These are phyloP conservation scores for Leishmania tarentolae DNA, from an alignment of 208 protist genomes.

Conservation along the genomic window DNA sequence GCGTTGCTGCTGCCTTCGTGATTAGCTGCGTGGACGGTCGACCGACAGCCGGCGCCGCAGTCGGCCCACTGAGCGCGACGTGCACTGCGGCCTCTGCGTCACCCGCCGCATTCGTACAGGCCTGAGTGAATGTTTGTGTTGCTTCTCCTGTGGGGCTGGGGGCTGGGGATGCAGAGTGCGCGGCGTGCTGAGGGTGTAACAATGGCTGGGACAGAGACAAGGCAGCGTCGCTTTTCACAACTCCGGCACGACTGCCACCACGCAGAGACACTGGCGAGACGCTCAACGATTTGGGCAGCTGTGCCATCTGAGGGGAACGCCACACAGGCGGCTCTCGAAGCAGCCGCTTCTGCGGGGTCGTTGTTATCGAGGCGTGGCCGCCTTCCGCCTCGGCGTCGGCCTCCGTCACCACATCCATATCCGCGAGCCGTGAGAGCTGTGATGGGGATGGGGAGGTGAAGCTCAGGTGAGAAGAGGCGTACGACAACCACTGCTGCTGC, in stretches of 20 bases:
- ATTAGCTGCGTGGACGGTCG: constrained; percentile 61
- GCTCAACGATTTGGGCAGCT: constrained; percentile 25
- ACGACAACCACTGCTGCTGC: constrained; percentile 3
- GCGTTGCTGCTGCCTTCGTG: constrained; percentile 53
- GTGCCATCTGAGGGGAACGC: constrained; percentile 27
- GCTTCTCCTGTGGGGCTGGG: background rate
- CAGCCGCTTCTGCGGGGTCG: constrained; percentile 9
- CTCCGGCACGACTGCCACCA: background rate
- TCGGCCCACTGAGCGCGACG: background rate
- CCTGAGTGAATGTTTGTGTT: constrained; percentile 16
- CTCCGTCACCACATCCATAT: background rate
- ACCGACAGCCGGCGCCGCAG: background rate
- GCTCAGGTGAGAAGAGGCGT: background rate
- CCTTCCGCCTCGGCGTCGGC: background rate
- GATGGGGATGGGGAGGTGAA: background rate
- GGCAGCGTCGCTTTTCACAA: background rate
- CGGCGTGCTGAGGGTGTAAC: background rate
- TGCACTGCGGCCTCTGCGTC: background rate
- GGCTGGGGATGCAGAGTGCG: background rate
- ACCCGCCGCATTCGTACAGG: background rate
- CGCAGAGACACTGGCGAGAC: constrained; percentile 18
- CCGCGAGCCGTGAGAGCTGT: constrained; percentile 4
- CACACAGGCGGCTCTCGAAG: constrained; percentile 31
- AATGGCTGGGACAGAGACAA: background rate
- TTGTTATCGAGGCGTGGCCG: background rate